Evolutionary conservation across 768 basidiomycete genomes (phyloP).

Genomic region (Panaeolus papilionaceus): DNA sequence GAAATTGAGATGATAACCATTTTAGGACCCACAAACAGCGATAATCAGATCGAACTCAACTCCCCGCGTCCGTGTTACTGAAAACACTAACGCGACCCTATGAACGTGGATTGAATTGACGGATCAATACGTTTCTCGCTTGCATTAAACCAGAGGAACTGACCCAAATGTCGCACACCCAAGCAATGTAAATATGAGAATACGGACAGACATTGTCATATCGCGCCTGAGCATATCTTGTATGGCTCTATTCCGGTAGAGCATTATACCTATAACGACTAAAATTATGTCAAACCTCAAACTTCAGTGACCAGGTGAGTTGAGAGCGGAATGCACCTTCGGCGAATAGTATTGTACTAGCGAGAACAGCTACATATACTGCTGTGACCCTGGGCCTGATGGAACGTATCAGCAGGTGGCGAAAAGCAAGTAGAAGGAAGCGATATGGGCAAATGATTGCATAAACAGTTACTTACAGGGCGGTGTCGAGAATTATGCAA

Average conservation of each 20-base stretch:
- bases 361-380: slow-evolving; percentile 30
- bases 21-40: slow-evolving; percentile 28
- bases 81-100: slow-evolving; percentile 36
- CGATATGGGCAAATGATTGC: not conserved
- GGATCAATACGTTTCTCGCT: not conserved
- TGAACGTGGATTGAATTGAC: not conserved
- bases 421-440: not conserved
- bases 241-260: slow-evolving; percentile 34
- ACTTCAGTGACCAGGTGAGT: not conserved
- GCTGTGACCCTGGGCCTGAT: slow-evolving; percentile 35
- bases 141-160: slow-evolving; percentile 1
- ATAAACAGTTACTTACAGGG: slow-evolving; percentile 25
- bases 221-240: slow-evolving; percentile 33
- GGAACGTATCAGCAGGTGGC: not conserved
- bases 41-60: slow-evolving; percentile 38
- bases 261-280: slow-evolving; percentile 31
- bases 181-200: slow-evolving; percentile 34
- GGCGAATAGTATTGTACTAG: slow-evolving; percentile 29
- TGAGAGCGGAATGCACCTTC: slow-evolving; percentile 29
- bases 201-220: slow-evolving; percentile 35
- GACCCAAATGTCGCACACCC: slow-evolving; percentile 27
- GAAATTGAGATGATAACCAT: not conserved
- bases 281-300: not conserved
- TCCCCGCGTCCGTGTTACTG: slow-evolving; percentile 29
- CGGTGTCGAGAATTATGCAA: slow-evolving; percentile 32